phyloP scores from a whole-genome alignment of 208 protist species.

The Trypanosoma rangeli region DNA sequence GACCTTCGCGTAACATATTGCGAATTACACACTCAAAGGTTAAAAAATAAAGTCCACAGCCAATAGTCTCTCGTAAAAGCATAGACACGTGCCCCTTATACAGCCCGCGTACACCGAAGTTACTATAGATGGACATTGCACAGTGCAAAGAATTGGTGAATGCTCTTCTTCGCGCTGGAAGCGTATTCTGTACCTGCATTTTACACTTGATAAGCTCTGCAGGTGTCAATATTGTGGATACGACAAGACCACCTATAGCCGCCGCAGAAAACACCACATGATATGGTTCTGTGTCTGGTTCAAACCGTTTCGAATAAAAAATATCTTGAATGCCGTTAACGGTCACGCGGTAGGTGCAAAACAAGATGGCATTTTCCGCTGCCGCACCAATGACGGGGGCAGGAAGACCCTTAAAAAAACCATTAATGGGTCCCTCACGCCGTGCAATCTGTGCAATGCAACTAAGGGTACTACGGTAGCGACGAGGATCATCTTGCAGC shows the following conservation, averaged over 20 bases:
- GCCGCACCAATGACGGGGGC: constrained; percentile 83
- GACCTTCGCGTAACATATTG: constrained; percentile 55
- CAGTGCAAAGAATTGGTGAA: constrained; percentile 88
- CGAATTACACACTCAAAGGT: constrained; percentile 82
- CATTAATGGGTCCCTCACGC: constrained; percentile 81
- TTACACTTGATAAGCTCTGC: constrained; percentile 91
- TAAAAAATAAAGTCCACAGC: constrained; percentile 86
- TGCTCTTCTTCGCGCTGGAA: constrained; percentile 60
- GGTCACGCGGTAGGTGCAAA: constrained; percentile 65
- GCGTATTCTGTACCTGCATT: constrained; percentile 92
- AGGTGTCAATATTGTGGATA: constrained; percentile 85
- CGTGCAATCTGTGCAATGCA: constrained; percentile 74
- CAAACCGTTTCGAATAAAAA: constrained; percentile 40
- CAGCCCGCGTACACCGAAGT: constrained; percentile 68
- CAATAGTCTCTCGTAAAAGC: constrained; percentile 83
- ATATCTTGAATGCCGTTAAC: constrained; percentile 56
- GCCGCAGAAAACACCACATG: constrained; percentile 55
- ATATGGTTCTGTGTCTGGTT: constrained; percentile 72
- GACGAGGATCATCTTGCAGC: constrained; percentile 80
- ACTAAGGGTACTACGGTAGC: constrained; percentile 53
- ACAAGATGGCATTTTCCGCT: constrained; percentile 83
- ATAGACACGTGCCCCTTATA: constrained; percentile 89
- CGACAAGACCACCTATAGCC: constrained; percentile 68
- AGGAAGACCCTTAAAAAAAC: constrained; percentile 89
- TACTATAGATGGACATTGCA: constrained; percentile 54